Evolutionary conservation across 495 filamentous ascomycete genomes (phyloP), one percentile per base, ranked within the genome.

Genomic region (Polyplosphaeria fusca): DNA sequence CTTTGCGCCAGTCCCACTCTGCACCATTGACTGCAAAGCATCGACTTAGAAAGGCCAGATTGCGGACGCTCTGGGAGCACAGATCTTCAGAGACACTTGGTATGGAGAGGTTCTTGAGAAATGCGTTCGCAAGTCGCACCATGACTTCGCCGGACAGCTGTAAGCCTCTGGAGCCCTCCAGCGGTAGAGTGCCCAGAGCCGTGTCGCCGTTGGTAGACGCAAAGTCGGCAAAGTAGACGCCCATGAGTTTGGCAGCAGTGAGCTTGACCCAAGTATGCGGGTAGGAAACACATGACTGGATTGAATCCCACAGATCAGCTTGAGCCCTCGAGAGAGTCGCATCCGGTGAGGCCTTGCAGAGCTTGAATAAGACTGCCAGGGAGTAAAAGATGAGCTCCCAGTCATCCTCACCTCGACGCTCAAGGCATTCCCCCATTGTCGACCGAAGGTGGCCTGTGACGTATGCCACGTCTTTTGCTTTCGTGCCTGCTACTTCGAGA

Each of bases 371-470:
- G 0, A 85, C 77, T 52, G 84, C 80, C 14, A 96, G 77, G 5
- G 87, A 75, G 37, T 82, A 86, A 65, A 89, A 86, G 14, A 93
- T 77, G n/a, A 90, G 74, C 67, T 95, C 87, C 80, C 85, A 88
- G 52, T 90, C 84, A 39, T 79, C 75, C 1, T 73, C 73, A 18
- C 76, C 76, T 3, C 74, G 62, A 3, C 72, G 41, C 14, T 48
- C 30, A n/a, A 57, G 22, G 19, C 39, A 40, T 22, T 52, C 72
- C 32, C 77, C 70, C 12, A 78, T 56, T 37, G 77, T 73, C 11
- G 40, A 13, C 25, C 61, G 47, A 2, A 71, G 43, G 11, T 63
- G 42, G 22, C 65, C 53, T 12, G 65, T 60, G 16, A 67, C 64
- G 30, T 58, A 79, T 0, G 73, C 69, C 18, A 81, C 61, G 62